phyloP scores from a whole-genome alignment of 2,329 filamentous ascomycete genomes.

The Magnaporthiopsis rhizophila region DNA sequence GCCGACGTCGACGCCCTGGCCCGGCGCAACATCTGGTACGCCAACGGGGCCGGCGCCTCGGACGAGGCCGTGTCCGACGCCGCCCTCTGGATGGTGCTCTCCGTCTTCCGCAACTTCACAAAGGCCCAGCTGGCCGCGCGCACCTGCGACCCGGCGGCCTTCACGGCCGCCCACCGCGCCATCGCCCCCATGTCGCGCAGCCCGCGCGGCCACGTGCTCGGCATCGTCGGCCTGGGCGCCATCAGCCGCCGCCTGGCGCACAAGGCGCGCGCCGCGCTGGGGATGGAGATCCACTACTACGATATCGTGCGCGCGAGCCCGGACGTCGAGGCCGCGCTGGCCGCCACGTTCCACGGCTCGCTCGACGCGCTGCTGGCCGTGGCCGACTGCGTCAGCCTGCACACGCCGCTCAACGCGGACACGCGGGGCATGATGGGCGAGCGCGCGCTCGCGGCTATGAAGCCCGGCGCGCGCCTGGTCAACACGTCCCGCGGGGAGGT shows the following conservation, averaged over 20 bases:
- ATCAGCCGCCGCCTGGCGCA: constrained; percentile 55
- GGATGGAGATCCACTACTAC: constrained; percentile 59
- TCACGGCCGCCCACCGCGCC: not conserved
- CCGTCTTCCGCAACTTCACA: constrained; percentile 41
- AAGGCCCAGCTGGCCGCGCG: constrained; percentile 38
- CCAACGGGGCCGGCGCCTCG: constrained; percentile 33
- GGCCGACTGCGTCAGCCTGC: constrained; percentile 55
- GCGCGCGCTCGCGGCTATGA: constrained; percentile 40
- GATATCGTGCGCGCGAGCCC: constrained; percentile 45
- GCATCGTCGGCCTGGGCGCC: constrained; percentile 61
- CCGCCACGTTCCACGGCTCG: constrained; percentile 35
- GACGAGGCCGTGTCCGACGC: constrained; percentile 36
- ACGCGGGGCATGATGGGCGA: constrained; percentile 33
- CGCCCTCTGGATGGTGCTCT: constrained; percentile 32
- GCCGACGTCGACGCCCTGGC: constrained; percentile 42
- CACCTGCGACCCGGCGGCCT: constrained; percentile 24
- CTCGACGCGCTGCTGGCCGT: constrained; percentile 43
- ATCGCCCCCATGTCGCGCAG: not conserved
- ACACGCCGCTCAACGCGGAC: constrained; percentile 42
- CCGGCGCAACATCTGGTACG: constrained; percentile 30
- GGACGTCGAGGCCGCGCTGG: constrained; percentile 25
- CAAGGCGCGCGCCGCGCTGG: constrained; percentile 43
- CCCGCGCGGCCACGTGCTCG: constrained; percentile 45
- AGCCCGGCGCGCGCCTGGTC: constrained; percentile 49
- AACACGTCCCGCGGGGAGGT: constrained; percentile 59